These are phyloP conservation scores for Penicillium macrosclerotiorum DNA, from an alignment of 495 filamentous ascomycete genomes.

Conservation along the genomic window DNA sequence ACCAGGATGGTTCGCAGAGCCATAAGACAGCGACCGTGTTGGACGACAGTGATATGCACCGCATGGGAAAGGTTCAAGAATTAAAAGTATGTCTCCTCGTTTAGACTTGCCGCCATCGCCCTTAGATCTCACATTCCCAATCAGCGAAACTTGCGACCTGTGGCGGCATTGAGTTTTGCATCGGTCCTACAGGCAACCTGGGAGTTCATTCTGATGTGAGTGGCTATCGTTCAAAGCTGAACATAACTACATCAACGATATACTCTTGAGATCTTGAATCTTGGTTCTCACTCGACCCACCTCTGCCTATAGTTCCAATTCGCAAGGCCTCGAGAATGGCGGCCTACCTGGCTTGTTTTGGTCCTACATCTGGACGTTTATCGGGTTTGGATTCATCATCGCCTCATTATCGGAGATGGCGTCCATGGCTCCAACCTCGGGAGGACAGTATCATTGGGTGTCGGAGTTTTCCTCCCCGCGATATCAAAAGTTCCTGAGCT, in stretches of 20 bases:
- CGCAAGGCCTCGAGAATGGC: slow-evolving; percentile 16
- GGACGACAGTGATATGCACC: slow-evolving; percentile 11
- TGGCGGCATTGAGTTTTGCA: slow-evolving; percentile 27
- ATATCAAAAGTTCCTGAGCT: slow-evolving; percentile 45
- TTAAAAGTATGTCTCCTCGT: slow-evolving; percentile 6
- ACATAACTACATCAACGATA: too few relatives aligned
- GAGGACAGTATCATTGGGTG: slow-evolving; percentile 51
- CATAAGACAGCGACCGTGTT: background rate
- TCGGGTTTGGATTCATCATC: slow-evolving; percentile 33
- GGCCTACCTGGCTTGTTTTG: slow-evolving; percentile 30
- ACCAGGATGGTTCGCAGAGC: background rate
- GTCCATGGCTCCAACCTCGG: slow-evolving; percentile 34
- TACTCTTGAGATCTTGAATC: too few relatives aligned
- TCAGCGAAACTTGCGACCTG: slow-evolving; percentile 23
- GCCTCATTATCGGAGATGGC: slow-evolving; percentile 41
- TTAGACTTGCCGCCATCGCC: background rate
- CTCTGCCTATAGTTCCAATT: slow-evolving; percentile 11
- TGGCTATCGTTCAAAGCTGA: too few relatives aligned
- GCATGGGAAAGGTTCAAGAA: slow-evolving; percentile 14
- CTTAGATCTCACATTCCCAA: slow-evolving; percentile 1
- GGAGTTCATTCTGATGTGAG: slow-evolving; percentile 28
- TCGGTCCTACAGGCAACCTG: slow-evolving; percentile 28
- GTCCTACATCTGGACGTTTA: slow-evolving; percentile 31
- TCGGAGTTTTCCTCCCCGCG: slow-evolving; percentile 44
- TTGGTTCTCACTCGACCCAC: too few relatives aligned